Percentiles rank a stretch among this genome's conserved stretches.
Evolutionary conservation across 2,329 filamentous ascomycete genomes (phyloP).

Genomic region (Pyricularia pennisetigena): DNA sequence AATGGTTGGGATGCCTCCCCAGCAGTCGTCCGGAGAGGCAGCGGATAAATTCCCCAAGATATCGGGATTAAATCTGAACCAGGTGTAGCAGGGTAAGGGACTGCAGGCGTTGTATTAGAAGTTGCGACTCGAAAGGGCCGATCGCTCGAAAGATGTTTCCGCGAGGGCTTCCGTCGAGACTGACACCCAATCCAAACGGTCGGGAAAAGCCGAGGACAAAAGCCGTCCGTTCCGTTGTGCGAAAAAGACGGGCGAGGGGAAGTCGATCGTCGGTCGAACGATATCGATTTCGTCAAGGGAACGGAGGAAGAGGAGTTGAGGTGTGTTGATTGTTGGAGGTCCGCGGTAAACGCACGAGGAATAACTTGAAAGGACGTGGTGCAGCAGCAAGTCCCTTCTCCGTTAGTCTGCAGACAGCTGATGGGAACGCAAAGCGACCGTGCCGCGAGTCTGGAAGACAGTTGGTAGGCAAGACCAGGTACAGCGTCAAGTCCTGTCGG

Average conservation of each 20-base stretch:
- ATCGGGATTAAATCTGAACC: neutral
- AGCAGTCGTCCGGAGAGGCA: conserved; percentile 11
- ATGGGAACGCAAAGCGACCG: conserved; percentile 1
- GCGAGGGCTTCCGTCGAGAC: neutral
- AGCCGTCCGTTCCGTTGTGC: neutral
- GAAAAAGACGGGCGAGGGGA: neutral
- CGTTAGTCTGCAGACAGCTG: neutral
- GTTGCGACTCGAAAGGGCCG: neutral
- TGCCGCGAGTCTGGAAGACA: neutral
- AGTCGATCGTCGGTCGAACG: neutral
- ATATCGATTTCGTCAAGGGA: neutral
- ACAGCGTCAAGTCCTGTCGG: neutral
- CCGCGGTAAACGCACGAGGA: neutral
- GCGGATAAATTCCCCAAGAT: conserved; percentile 6
- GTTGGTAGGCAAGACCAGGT: neutral
- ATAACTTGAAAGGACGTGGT: neutral
- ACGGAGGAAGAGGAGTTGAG: neutral
- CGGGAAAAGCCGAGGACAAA: conserved; percentile 1
- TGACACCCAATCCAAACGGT: neutral
- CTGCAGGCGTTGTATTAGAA: neutral
- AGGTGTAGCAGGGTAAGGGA: neutral
- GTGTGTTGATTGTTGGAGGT: neutral
- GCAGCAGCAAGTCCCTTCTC: neutral
- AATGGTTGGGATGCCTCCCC: conserved; percentile 7
- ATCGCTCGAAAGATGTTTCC: neutral